Evolutionary conservation across 140 eudicot species (phyloP).

Genomic region (Artemisia princeps): DNA sequence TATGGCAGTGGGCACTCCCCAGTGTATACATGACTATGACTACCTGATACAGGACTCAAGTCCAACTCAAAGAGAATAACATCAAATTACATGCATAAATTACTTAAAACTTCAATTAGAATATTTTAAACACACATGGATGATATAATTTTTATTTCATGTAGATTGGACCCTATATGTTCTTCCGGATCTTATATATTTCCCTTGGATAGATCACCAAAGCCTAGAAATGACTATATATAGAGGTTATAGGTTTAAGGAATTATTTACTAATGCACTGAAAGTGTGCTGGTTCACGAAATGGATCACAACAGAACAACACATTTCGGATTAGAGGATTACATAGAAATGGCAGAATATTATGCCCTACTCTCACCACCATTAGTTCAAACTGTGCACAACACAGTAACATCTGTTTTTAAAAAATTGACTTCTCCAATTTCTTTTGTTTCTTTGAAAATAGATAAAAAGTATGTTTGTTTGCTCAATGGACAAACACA

Average conservation of each 20-base stretch:
- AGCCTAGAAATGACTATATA: not conserved
- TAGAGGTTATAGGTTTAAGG: not conserved
- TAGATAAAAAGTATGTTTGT: not conserved
- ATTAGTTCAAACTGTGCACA: not conserved
- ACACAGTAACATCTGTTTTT: constrained; percentile 1
- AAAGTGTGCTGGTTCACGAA: constrained; percentile 1
- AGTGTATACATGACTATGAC: not conserved
- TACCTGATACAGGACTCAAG: not conserved
- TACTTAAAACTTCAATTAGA: constrained; percentile 5
- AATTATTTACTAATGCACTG: not conserved
- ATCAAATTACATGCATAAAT: constrained; percentile 6
- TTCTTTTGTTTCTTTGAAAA: not conserved
- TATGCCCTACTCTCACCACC: not conserved
- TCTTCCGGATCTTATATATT: not conserved
- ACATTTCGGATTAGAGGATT: not conserved
- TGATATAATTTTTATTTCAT: constrained; percentile 4
- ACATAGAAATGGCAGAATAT: not conserved
- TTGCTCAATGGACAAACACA: not conserved
- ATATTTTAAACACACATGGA: not conserved
- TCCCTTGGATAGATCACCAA: not conserved
- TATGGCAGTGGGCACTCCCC: not conserved
- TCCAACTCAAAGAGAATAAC: constrained; percentile 3
- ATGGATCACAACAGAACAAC: not conserved
- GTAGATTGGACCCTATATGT: not conserved
- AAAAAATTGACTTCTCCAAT: not conserved